Percentiles rank a stretch among this genome's conserved stretches.
Conservation (phyloP, 148 eudicot genomes). For the Rhododendron simsii region DNA sequence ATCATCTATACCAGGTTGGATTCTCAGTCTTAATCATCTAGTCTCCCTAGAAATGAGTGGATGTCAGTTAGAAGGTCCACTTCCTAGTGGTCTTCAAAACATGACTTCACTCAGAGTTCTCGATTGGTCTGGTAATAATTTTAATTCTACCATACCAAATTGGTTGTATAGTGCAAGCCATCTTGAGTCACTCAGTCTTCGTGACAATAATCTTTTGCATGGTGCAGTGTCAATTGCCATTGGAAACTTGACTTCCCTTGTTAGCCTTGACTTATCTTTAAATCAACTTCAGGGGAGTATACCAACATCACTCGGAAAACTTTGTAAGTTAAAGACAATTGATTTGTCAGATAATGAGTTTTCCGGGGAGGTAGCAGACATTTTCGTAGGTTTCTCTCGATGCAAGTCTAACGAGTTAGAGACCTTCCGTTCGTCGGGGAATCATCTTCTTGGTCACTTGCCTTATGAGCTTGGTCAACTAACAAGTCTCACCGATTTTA, state of each 20-base stretch:
- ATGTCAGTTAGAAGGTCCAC: neutral
- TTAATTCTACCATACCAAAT: neutral
- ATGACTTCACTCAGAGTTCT: neutral
- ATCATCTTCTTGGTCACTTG: neutral
- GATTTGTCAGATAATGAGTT: too few relatives aligned
- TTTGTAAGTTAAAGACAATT: too few relatives aligned
- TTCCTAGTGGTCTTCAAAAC: neutral
- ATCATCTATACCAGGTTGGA: neutral
- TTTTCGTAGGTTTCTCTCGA: too few relatives aligned
- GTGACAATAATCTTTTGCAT: neutral
- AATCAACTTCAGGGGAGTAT: too few relatives aligned
- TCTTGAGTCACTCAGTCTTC: neutral
- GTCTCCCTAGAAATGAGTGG: neutral
- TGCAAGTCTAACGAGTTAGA: neutral
- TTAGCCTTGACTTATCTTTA: neutral
- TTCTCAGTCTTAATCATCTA: neutral
- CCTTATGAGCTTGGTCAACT: neutral
- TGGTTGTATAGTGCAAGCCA: neutral
- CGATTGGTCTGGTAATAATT: fast-evolving
- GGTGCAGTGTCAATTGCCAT: conserved; percentile 5
- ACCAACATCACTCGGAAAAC: too few relatives aligned
- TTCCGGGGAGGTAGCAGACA: too few relatives aligned
- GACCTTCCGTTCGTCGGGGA: neutral
- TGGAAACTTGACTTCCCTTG: conserved; percentile 13
- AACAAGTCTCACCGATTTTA: neutral